Conservation (phyloP, 805 yeast species). For the Tetrapisispora nanseiensis region DNA sequence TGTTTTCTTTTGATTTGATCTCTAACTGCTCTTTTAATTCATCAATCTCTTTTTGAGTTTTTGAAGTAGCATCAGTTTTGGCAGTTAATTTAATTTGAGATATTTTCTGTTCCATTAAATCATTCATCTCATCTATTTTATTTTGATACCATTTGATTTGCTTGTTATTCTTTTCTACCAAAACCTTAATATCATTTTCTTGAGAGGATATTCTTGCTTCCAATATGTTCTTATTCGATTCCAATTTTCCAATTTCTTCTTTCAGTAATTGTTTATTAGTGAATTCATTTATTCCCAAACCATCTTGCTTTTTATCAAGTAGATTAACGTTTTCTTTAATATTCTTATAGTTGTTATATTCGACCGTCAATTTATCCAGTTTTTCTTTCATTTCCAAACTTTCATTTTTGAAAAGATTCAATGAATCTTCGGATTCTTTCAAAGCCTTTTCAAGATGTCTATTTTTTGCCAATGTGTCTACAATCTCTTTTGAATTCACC, state of each 20-base stretch:
- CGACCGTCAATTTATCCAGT: neutral
- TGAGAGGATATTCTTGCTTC: neutral
- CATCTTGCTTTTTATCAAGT: neutral
- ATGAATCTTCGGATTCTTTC: neutral
- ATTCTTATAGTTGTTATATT: neutral
- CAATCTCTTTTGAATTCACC: neutral
- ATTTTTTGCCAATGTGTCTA: neutral
- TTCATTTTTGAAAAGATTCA: neutral
- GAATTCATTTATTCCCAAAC: neutral
- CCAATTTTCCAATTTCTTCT: neutral
- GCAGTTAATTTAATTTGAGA: neutral
- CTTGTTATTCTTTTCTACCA: conserved; percentile 31
- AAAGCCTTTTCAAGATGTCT: neutral
- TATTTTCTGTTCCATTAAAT: neutral
- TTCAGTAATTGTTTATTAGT: neutral
- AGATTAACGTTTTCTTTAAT: neutral
- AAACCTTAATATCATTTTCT: conserved; percentile 19
- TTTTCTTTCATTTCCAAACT: neutral
- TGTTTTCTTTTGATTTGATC: conserved; percentile 17
- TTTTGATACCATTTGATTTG: conserved; percentile 48
- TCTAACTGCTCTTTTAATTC: conserved; percentile 17
- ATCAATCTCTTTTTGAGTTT: neutral
- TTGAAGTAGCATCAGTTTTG: neutral
- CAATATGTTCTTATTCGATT: neutral
- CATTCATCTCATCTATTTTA: conserved; percentile 37